Percentiles rank a stretch among this genome's conserved stretches.
Evolutionary conservation across 345 rosid genomes (phyloP).

Genomic region (Tarenaya hassleriana): DNA sequence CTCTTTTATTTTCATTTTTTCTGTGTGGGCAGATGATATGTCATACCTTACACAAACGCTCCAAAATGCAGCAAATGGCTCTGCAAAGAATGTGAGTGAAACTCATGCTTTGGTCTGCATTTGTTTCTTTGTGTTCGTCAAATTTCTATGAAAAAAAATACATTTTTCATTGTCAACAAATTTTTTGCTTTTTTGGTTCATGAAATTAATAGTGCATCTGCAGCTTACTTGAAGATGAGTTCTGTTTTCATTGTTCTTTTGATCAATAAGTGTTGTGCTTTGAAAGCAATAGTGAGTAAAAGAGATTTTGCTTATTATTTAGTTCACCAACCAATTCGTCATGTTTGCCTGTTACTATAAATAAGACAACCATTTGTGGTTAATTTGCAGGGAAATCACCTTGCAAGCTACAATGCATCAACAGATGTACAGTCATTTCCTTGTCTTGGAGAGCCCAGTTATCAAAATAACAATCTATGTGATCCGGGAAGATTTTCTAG

Average conservation of each 20-base stretch:
- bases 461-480: constrained; percentile 27
- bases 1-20: constrained; percentile 5
- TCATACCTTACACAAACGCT: constrained; percentile 35
- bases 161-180: too few relatives aligned
- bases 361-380: too few relatives aligned
- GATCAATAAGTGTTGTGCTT: background rate
- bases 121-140: background rate
- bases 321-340: constrained; percentile 19
- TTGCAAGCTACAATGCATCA: constrained; percentile 23
- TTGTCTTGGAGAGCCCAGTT: constrained; percentile 23
- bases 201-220: too few relatives aligned
- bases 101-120: background rate
- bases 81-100: constrained; percentile 45
- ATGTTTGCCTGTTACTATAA: too few relatives aligned
- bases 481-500: constrained; percentile 30
- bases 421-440: constrained; percentile 25
- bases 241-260: too few relatives aligned
- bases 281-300: background rate
- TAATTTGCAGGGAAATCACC: constrained; percentile 39
- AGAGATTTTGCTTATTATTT: background rate
- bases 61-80: constrained; percentile 30
- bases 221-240: too few relatives aligned
- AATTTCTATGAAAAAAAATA: too few relatives aligned
- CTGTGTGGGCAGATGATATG: constrained; percentile 41
- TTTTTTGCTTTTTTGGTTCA: too few relatives aligned